Conservation (phyloP, 2,329 filamentous ascomycete genomes). For the Boeremia exigua region DNA sequence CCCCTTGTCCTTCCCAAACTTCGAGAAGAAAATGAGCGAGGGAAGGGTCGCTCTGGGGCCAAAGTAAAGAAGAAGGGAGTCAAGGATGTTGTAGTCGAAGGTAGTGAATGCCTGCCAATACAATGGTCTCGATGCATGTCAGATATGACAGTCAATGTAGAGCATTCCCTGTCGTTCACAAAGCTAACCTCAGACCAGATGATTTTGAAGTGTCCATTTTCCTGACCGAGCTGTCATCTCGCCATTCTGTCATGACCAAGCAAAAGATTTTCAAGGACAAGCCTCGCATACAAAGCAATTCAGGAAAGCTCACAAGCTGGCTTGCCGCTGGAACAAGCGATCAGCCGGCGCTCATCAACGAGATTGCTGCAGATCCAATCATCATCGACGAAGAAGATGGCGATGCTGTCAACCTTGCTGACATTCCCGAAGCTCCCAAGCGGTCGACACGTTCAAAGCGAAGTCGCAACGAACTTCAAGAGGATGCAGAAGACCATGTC, state of each 20-base stretch:
- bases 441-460: constrained; percentile 26
- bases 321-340: constrained; percentile 50
- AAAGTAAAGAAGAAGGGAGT: constrained; percentile 78
- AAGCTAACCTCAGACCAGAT: constrained; percentile 61
- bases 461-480: constrained; percentile 9
- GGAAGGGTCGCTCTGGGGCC: constrained; percentile 64
- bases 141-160: neutral
- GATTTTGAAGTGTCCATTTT: constrained; percentile 97
- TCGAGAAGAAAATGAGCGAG: constrained; percentile 76
- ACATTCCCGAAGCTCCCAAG: constrained; percentile 60
- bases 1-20: constrained; percentile 90
- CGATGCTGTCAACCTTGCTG: constrained; percentile 57
- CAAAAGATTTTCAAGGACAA: constrained; percentile 71
- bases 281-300: constrained; percentile 54
- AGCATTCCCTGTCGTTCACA: constrained; percentile 23
- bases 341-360: constrained; percentile 51
- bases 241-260: constrained; percentile 86
- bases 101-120: constrained; percentile 52
- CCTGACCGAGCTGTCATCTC: constrained; percentile 81
- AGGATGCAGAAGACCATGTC: constrained; percentile 21
- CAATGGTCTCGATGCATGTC: neutral
- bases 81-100: constrained; percentile 85
- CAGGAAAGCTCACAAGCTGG: constrained; percentile 56
- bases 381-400: constrained; percentile 65
- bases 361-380: constrained; percentile 53